Percentiles rank a stretch among this genome's conserved stretches.
These are phyloP conservation scores for Metschnikowia anglica DNA, from an alignment of 805 yeast species.

Conservation along the genomic window DNA sequence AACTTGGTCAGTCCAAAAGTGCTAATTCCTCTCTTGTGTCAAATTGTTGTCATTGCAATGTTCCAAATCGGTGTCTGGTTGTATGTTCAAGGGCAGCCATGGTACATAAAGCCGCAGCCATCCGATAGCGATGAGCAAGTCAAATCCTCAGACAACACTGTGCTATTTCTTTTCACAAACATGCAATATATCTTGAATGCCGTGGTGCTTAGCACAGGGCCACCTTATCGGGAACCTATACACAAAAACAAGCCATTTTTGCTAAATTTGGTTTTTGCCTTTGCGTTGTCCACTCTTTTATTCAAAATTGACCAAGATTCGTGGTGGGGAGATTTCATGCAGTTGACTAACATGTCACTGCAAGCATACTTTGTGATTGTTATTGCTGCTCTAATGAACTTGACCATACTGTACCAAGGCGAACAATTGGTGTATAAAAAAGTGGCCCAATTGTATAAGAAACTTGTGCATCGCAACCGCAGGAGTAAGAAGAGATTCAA, in stretches of 20 bases:
- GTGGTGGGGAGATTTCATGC: constrained; percentile 66
- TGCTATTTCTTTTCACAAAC: constrained; percentile 74
- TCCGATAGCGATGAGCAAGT: constrained; percentile 75
- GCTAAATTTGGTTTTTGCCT: constrained; percentile 52
- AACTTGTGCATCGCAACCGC: constrained; percentile 26
- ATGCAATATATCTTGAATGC: constrained; percentile 89
- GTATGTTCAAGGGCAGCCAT: constrained; percentile 52
- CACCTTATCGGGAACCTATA: constrained; percentile 85
- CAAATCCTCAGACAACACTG: constrained; percentile 85
- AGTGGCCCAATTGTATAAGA: constrained; percentile 42
- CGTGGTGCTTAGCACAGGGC: constrained; percentile 82
- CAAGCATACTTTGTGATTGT: constrained; percentile 54
- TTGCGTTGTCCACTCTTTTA: constrained; percentile 49
- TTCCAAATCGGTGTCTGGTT: constrained; percentile 75
- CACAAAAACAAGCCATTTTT: constrained; percentile 69
- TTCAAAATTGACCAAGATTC: constrained; percentile 55
- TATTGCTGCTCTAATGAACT: constrained; percentile 48
- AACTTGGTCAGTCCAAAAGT: constrained; percentile 88
- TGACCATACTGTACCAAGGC: constrained; percentile 45
- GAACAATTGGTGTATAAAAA: constrained; percentile 44
- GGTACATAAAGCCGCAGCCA: constrained; percentile 81
- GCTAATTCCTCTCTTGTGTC: constrained; percentile 76
- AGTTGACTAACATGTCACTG: constrained; percentile 60
- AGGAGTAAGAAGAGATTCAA: constrained; percentile 37
- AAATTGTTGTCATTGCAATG: constrained; percentile 57